Base-by-base conservation (phyloP, 2,329 filamentous ascomycete genomes). In the Beauveria caledonica region DNA sequence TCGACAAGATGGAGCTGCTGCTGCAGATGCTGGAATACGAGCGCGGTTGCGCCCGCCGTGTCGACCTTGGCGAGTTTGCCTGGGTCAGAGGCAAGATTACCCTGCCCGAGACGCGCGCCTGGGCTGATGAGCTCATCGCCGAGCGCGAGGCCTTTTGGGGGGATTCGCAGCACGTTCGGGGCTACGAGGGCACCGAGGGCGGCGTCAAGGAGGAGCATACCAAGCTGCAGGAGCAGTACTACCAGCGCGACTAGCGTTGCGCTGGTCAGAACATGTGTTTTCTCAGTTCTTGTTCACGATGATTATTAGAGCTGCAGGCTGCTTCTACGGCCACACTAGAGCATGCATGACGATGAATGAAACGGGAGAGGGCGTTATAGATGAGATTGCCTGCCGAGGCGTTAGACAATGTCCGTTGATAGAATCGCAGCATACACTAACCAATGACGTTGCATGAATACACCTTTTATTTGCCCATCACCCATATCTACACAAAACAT, bases 11-110 rank as follows among this genome's bases (percentile, higher is more conserved):
- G 73, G 94, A 99, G 77, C 78, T 99, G 65, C 76, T 99, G 63
- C 77, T 96, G 69, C 94, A 99, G 78, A 97, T 97, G 89, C 78
- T 96, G 33, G 94, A 99, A 74, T 99, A 99, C 70, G 94, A 99
- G 82, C 87, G 88, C 68, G 76, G 80, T 13, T 79, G 84, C 54
- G 75, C 86, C 60, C 84, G 84, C 29, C 75, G 77, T 64, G 73
- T 91, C 44, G 91, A 97, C 72, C 77, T 99, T 55, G 85, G 88
- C 57, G 94, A 99, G 76, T 97, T 99, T 67, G 83, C 85, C 0
- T 87, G 88, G 70, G 94, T 97, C 2, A 84, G 89, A 9, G 80
- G 77, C 51, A 85, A 83, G 67, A 87, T 97, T 66, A 79, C 81
- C 59, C 78, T 95, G 65, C 83, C 85, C 0, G 93, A 96, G 76